Percentiles rank a stretch among this genome's conserved stretches.
Evolutionary conservation across 2,329 filamentous ascomycete species (phyloP).

Genomic region (Colletotrichum shisoi): DNA sequence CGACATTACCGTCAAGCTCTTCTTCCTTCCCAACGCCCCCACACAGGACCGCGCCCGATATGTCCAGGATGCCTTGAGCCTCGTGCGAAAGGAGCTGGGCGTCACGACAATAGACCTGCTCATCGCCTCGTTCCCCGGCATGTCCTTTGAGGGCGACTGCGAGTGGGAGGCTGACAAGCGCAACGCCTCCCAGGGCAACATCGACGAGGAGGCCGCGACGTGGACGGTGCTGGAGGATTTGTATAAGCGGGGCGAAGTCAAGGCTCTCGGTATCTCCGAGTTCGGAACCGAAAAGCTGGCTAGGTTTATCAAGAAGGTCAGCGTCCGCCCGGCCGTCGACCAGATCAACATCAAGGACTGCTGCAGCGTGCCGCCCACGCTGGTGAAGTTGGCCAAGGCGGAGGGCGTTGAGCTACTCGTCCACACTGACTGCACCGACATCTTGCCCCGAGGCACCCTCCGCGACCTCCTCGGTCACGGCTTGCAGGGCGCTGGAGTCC

Average conservation of each 20-base stretch:
- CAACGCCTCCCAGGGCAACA: slow-evolving; percentile 68
- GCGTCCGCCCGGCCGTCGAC: slow-evolving; percentile 80
- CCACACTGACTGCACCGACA: slow-evolving; percentile 92
- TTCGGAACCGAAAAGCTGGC: slow-evolving; percentile 85
- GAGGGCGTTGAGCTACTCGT: slow-evolving; percentile 87
- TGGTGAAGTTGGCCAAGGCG: slow-evolving; percentile 83
- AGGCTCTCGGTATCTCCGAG: slow-evolving; percentile 84
- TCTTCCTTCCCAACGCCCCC: slow-evolving; percentile 81
- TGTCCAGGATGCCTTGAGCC: slow-evolving; percentile 76
- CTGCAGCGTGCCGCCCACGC: slow-evolving; percentile 90
- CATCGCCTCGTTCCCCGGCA: slow-evolving; percentile 90
- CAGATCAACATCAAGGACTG: slow-evolving; percentile 97
- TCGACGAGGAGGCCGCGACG: slow-evolving; percentile 72
- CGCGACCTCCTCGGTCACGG: slow-evolving; percentile 81
- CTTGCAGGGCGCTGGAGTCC: slow-evolving; percentile 75
- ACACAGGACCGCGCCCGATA: slow-evolving; percentile 71
- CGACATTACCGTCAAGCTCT: slow-evolving; percentile 94
- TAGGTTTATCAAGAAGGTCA: slow-evolving; percentile 76
- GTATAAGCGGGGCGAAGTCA: slow-evolving; percentile 73
- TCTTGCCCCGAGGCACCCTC: slow-evolving; percentile 84
- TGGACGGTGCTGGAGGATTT: slow-evolving; percentile 79
- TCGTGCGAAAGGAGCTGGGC: slow-evolving; percentile 82
- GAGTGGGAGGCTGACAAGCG: slow-evolving; percentile 75
- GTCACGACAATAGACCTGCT: slow-evolving; percentile 82
- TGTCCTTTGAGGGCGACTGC: slow-evolving; percentile 92